Base-by-base conservation (phyloP, 148 eudicot genomes). In the Suaeda aralocaspica region DNA sequence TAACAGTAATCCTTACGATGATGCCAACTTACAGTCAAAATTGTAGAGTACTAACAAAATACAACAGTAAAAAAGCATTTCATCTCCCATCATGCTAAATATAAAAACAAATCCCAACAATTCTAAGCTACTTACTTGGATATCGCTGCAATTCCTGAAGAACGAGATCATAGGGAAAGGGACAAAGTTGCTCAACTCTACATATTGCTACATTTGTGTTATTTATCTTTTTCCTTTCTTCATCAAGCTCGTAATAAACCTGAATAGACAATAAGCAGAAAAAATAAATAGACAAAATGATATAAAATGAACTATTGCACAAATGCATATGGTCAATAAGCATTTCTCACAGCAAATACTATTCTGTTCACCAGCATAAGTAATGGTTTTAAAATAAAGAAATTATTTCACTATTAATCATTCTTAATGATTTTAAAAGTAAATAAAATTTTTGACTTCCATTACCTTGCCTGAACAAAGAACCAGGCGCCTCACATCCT, bases 191-290 rank as follows among this genome's bases (percentile, higher is more conserved):
- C 77, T 92, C 96, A 68, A 92, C 90, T 76, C 98, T 78, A 74
- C 96, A 92, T 73, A 92, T 88, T 44, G 98, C 98, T 21, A 92
- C 72, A 70, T 90, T 94, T 63, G 79, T 84, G 70, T 79, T 79
- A 48, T 61, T 74, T 2, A 56, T 62, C 78, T 84, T 86, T 71
- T 70, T 86, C 86, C 98, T 85, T 74, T 80, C 77, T 66, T 88
- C 96, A 67, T 92, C 94, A 61, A 88, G 94, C 82, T 92, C 98
- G 68, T 88, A 92, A 73, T 90, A 90, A 64, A 92, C 87, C 98
- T 92, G 80, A 67, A 49, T 12, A 49, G 9, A 4, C 53, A n/a
- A 49, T 13, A 49, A 21, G 18, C 1, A 18, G 19, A 49, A 46
- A 1, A 49, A 22, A 36, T 36, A 8, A n/a, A 36, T 36, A 36